Evolutionary conservation across 1,284 basidiomycete species (phyloP), one percentile per base, ranked within the genome.

Genomic region (Lignosus rhinocerotis): DNA sequence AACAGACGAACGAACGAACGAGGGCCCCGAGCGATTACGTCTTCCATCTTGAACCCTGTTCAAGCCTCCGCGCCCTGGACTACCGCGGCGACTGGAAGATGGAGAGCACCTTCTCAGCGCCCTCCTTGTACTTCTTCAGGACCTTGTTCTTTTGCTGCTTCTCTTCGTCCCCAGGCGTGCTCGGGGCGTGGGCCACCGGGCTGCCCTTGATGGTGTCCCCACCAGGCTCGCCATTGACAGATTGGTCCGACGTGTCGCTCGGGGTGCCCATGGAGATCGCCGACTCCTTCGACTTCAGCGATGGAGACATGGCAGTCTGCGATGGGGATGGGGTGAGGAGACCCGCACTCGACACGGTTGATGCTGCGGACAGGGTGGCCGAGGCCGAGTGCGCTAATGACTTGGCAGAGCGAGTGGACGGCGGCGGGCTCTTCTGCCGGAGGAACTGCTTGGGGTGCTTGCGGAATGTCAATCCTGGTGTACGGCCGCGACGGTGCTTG

Each of bases 51-150:
- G 43, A 32, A n/a, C 42, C 39, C 17, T 32, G 30, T 41, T 45
- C 54, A 19, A 49, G 45, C 38, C 19, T 31, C 39, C n/a, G 51
- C 36, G 48, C 19, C 48, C 19, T 1, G 52, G 16, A 11, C 16
- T 60, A 72, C 64, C 81, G 80, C 52, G 80, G 81, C 52, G 80
- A 77, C 49, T 87, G 86, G 72, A 92, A 92, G 61, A 92, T 77
- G 33, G 89, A 89, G 60, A 92, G 80, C 58, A 92, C 80, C 68
- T 91, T 91, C 77, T 91, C 90, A 11, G 89, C 88, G 58, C 86
- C 88, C 71, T 90, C 85, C 73, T 90, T 91, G 75, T 90, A 90
- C 75, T 85, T 91, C 80, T 88, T 89, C 73, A 90, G 71, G 72
- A 88, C 90, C 76, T 84, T 90, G 67, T 74, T 85, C 80, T 82